phyloP scores from a whole-genome alignment of 805 yeast genomes.

The Candida manassasensis region DNA sequence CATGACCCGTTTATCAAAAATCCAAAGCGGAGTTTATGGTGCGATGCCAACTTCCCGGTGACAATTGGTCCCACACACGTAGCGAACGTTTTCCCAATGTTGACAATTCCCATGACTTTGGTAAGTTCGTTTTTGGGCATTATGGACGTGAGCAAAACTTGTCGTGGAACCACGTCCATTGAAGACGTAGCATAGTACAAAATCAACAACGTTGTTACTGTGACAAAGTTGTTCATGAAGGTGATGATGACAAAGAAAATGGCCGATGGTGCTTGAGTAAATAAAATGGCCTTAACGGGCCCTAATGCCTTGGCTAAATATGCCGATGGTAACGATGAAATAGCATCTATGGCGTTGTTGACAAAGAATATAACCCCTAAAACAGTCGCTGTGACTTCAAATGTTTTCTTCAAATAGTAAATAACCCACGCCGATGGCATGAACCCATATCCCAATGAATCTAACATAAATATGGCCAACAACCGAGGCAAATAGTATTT shows the following conservation, averaged over 20 bases:
- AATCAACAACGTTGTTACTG: constrained; percentile 51
- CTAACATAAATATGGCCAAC: constrained; percentile 67
- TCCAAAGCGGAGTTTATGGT: constrained; percentile 42
- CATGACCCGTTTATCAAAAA: constrained; percentile 50
- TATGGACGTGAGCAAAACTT: constrained; percentile 66
- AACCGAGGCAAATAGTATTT: constrained; percentile 42
- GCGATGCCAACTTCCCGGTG: constrained; percentile 68
- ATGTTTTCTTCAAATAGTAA: constrained; percentile 64
- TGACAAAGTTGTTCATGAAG: constrained; percentile 17
- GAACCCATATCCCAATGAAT: constrained; percentile 84
- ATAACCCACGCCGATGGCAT: constrained; percentile 88
- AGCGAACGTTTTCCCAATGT: constrained; percentile 81
- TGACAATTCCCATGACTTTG: constrained; percentile 78
- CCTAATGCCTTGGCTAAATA: constrained; percentile 62
- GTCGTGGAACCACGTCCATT: constrained; percentile 93
- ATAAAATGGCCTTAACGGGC: constrained; percentile 70
- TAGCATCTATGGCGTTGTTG: constrained; percentile 57
- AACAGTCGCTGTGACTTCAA: constrained; percentile 47
- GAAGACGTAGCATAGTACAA: constrained; percentile 61
- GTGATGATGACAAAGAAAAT: constrained; percentile 46
- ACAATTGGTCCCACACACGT: constrained; percentile 76
- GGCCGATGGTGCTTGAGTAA: constrained; percentile 77
- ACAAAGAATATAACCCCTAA: constrained; percentile 67
- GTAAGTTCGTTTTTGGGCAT: constrained; percentile 63
- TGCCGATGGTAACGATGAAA: constrained; percentile 77